Percentiles rank a stretch among this genome's conserved stretches.
Conservation (phyloP, 2,329 filamentous ascomycete species). For the Monosporascus ibericus region DNA sequence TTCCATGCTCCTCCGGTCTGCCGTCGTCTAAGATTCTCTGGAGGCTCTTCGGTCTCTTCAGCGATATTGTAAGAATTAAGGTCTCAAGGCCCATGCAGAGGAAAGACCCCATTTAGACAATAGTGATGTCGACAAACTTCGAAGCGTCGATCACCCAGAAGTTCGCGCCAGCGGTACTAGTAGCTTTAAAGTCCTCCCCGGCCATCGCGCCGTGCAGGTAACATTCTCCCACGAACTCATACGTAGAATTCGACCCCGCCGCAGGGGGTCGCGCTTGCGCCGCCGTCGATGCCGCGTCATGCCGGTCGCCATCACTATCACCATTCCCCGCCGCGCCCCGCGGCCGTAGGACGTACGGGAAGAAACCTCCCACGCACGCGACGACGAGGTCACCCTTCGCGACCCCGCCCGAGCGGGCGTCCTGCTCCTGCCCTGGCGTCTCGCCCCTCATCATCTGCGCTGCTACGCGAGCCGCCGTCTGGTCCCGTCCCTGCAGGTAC, state of each 20-base stretch:
- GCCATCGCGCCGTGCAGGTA: slow-evolving; percentile 19
- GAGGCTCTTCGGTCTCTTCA: too few relatives aligned
- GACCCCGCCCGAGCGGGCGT: slow-evolving; percentile 7
- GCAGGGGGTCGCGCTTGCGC: neutral
- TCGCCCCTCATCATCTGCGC: slow-evolving; percentile 10
- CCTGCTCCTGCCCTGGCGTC: slow-evolving; percentile 1
- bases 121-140: slow-evolving; percentile 9
- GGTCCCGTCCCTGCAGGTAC: slow-evolving; percentile 7
- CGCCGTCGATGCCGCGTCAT: neutral
- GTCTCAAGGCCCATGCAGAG: neutral
- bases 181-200: slow-evolving; percentile 14
- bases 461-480: neutral
- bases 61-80: neutral
- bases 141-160: slow-evolving; percentile 4
- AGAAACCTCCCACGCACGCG: slow-evolving; percentile 16
- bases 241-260: slow-evolving; percentile 5
- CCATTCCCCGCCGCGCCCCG: neutral
- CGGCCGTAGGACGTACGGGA: slow-evolving; percentile 15
- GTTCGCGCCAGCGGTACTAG: neutral
- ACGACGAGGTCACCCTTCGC: slow-evolving; percentile 15
- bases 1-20: too few relatives aligned
- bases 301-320: neutral
- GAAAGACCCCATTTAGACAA: slow-evolving; percentile 1
- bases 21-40: too few relatives aligned
- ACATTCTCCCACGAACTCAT: slow-evolving; percentile 18